Percentiles rank a stretch among this genome's conserved stretches.
phyloP scores from a whole-genome alignment of 352 stramenopile species.

The Pythium scleroteichum region DNA sequence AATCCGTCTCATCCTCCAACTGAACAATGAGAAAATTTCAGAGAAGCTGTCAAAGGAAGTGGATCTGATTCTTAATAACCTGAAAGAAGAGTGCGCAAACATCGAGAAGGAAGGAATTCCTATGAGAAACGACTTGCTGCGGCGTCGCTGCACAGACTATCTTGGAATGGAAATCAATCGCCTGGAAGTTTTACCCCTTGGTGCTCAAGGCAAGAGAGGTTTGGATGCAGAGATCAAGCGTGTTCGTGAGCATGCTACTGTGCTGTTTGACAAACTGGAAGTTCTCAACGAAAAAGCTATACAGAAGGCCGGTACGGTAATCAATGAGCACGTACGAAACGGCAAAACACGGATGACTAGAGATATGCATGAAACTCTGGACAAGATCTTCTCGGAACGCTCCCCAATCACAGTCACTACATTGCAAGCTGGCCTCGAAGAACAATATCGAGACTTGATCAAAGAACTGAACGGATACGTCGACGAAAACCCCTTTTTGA shows the following conservation, averaged over 20 bases:
- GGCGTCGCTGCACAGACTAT: slow-evolving; percentile 50
- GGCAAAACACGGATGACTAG: slow-evolving; percentile 65
- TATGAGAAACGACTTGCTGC: slow-evolving; percentile 55
- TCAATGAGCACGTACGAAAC: slow-evolving; percentile 53
- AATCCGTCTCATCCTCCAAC: slow-evolving; percentile 65
- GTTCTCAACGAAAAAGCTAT: slow-evolving; percentile 74
- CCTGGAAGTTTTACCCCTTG: slow-evolving; percentile 50
- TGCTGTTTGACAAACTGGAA: slow-evolving; percentile 76
- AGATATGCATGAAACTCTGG: slow-evolving; percentile 58
- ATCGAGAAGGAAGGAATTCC: slow-evolving; percentile 65
- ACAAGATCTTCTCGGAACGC: slow-evolving; percentile 55
- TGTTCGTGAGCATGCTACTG: slow-evolving; percentile 53
- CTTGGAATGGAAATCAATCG: slow-evolving; percentile 47
- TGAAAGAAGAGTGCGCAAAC: slow-evolving; percentile 52
- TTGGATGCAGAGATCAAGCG: slow-evolving; percentile 59
- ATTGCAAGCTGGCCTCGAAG: slow-evolving; percentile 62
- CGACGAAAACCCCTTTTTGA: slow-evolving; percentile 37
- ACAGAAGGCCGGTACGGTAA: slow-evolving; percentile 47
- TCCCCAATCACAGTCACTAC: slow-evolving; percentile 55
- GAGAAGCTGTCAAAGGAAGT: slow-evolving; percentile 53
- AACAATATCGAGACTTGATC: slow-evolving; percentile 36
- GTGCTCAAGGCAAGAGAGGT: slow-evolving; percentile 44
- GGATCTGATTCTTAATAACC: slow-evolving; percentile 50
- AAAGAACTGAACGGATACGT: slow-evolving; percentile 32
- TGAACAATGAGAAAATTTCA: slow-evolving; percentile 70